Percentiles rank a stretch among this genome's conserved stretches.
Conservation (phyloP, 2,329 filamentous ascomycete genomes). For the Stemphylium vesicarium region DNA sequence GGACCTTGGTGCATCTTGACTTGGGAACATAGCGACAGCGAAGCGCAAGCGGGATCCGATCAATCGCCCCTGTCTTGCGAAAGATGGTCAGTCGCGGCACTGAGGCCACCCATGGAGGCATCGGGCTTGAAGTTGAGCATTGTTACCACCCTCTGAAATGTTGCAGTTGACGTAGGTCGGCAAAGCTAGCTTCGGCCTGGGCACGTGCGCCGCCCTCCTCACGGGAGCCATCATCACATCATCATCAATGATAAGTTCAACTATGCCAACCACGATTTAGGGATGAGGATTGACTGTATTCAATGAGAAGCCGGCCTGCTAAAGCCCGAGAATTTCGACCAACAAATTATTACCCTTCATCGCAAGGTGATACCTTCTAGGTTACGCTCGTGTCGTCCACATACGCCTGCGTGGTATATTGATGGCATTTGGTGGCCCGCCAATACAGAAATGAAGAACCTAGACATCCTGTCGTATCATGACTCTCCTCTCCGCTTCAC, state of each 20-base stretch:
- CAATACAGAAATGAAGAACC: constrained; percentile 26
- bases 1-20: constrained; percentile 21
- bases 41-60: constrained; percentile 29
- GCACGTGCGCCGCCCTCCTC: constrained; percentile 18
- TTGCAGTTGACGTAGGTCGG: constrained; percentile 29
- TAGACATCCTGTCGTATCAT: constrained; percentile 11
- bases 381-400: constrained; percentile 30
- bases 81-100: constrained; percentile 41
- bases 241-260: background rate
- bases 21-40: constrained; percentile 36
- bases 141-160: constrained; percentile 23
- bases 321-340: constrained; percentile 20
- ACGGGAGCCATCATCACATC: background rate
- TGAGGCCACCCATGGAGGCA: constrained; percentile 52
- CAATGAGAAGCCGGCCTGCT: constrained; percentile 30
- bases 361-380: constrained; percentile 37
- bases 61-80: constrained; percentile 36
- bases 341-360: constrained; percentile 41
- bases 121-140: constrained; percentile 44
- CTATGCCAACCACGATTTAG: background rate
- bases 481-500: constrained; percentile 9
- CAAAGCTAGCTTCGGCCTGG: constrained; percentile 37
- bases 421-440: constrained; percentile 29
- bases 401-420: constrained; percentile 39
- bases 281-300: constrained; percentile 25